Conservation (phyloP, 2,329 filamentous ascomycete species). For the Pseudodiploospora longispora region DNA sequence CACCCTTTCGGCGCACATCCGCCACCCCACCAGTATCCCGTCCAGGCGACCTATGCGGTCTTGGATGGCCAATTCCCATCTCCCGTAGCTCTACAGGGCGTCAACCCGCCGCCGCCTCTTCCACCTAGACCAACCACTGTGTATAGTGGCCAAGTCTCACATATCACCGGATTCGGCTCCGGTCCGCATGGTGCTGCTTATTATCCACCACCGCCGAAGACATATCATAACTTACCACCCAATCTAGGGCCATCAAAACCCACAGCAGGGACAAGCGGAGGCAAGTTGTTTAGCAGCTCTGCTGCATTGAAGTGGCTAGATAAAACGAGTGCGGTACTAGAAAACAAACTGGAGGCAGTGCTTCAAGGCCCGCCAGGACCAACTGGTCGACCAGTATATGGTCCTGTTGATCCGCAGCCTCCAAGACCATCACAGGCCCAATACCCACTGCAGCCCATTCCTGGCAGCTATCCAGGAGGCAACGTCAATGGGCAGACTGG, state of each 20-base stretch:
- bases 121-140: constrained; percentile 19
- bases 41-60: constrained; percentile 8
- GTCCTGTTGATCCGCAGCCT: constrained; percentile 5
- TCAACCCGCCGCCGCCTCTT: constrained; percentile 16
- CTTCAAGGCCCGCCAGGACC: constrained; percentile 15
- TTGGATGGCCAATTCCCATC: neutral
- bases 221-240: constrained; percentile 19
- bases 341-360: constrained; percentile 24
- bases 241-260: constrained; percentile 9
- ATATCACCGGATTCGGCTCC: constrained; percentile 14
- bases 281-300: constrained; percentile 23
- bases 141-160: constrained; percentile 11
- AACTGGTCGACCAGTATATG: constrained; percentile 7
- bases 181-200: constrained; percentile 15
- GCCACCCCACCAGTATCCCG: constrained; percentile 5
- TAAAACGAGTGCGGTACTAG: constrained; percentile 27
- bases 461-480: neutral
- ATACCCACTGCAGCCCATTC: constrained; percentile 2
- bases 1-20: constrained; percentile 4
- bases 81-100: neutral
- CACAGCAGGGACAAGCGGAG: constrained; percentile 10
- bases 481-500: neutral
- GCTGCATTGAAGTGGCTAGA: constrained; percentile 27
- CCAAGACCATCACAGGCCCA: constrained; percentile 1
- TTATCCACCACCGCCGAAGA: constrained; percentile 26